phyloP scores from a whole-genome alignment of 2,329 filamentous ascomycete genomes.

The Calycina marina region DNA sequence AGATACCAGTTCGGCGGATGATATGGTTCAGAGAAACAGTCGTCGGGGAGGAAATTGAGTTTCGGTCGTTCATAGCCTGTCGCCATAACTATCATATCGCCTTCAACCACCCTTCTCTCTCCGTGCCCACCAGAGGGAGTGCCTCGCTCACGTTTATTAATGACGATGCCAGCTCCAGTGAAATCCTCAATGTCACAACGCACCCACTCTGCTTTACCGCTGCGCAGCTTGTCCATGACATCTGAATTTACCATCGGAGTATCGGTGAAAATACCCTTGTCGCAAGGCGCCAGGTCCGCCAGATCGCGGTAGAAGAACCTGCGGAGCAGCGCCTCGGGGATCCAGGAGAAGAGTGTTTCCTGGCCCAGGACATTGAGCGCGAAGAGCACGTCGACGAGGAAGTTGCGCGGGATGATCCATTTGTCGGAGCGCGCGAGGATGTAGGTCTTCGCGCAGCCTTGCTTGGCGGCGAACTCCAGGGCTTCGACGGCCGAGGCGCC shows the following conservation, averaged over 20 bases:
- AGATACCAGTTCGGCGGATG: conserved; percentile 77
- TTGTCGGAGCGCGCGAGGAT: conserved; percentile 69
- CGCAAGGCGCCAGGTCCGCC: conserved; percentile 52
- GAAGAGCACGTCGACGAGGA: conserved; percentile 57
- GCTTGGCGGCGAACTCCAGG: conserved; percentile 59
- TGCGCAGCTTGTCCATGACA: conserved; percentile 60
- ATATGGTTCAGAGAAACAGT: conserved; percentile 61
- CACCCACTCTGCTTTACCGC: conserved; percentile 61
- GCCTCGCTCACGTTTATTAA: conserved; percentile 57
- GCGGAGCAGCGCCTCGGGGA: conserved; percentile 61
- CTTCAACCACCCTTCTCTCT: conserved; percentile 46
- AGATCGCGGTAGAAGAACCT: conserved; percentile 76
- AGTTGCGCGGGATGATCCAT: conserved; percentile 76
- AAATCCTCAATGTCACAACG: conserved; percentile 64
- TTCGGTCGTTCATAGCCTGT: conserved; percentile 67
- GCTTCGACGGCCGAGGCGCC: conserved; percentile 74
- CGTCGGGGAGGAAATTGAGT: conserved; percentile 57
- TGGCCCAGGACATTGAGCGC: conserved; percentile 67
- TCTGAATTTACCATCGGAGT: conserved; percentile 83
- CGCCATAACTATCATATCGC: conserved; percentile 69
- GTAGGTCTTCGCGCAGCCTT: conserved; percentile 51
- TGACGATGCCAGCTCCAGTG: conserved; percentile 45
- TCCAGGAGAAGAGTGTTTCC: conserved; percentile 60
- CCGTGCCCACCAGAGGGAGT: conserved; percentile 68
- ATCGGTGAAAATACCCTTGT: conserved; percentile 64